Conservation (phyloP, 805 yeast species). For the Candida ipomoeae region DNA sequence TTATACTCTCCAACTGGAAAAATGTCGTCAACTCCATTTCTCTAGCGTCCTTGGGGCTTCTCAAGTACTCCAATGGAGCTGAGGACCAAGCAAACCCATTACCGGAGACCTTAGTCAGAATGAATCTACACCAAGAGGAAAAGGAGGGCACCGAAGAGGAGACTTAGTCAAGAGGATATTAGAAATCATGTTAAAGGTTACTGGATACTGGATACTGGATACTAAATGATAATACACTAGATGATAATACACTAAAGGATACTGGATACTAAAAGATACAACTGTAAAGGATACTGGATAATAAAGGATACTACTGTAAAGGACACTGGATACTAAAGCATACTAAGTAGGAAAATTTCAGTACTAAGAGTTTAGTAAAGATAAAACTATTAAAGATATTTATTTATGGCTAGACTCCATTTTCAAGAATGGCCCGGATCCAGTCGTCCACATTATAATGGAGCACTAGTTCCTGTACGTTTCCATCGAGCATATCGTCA, state of each 20-base stretch:
- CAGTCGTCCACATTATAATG: slow-evolving; percentile 22
- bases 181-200: too few species aligned
- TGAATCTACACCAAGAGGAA: slow-evolving; percentile 35
- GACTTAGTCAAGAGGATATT: background rate
- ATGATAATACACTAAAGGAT: too few species aligned
- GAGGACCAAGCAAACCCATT: slow-evolving; percentile 47
- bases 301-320: too few species aligned
- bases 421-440: slow-evolving; percentile 14
- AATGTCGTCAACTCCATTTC: slow-evolving; percentile 57
- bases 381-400: background rate
- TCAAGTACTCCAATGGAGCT: slow-evolving; percentile 33
- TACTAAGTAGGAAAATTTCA: too few species aligned
- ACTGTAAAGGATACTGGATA: too few species aligned
- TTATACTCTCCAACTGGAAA: slow-evolving; percentile 62
- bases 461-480: slow-evolving; percentile 14
- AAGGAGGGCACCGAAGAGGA: background rate
- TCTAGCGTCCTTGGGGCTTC: slow-evolving; percentile 52
- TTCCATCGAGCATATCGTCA: slow-evolving; percentile 9
- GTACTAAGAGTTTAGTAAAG: too few species aligned
- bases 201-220: too few species aligned
- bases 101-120: slow-evolving; percentile 64
- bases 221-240: too few species aligned
- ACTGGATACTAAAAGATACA: too few species aligned
- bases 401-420: slow-evolving; percentile 10
- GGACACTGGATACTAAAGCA: too few species aligned